Evolutionary conservation across 208 protist genomes (phyloP).

Genomic region (Crithidia sp.): DNA sequence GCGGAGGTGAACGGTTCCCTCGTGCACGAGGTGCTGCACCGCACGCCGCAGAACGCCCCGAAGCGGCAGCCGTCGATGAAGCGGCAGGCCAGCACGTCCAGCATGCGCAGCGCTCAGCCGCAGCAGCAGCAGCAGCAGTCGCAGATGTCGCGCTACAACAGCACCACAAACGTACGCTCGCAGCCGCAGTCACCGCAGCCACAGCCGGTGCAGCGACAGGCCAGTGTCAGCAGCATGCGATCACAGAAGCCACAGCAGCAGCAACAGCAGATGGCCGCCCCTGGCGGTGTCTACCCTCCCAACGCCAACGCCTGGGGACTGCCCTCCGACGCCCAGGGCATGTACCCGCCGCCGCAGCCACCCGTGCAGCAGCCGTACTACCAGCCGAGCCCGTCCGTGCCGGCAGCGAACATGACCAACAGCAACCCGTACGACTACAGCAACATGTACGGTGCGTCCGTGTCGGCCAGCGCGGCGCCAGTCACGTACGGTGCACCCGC

Average conservation of each 20-base stretch:
- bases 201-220: neutral
- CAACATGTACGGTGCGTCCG: neutral
- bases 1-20: slow-evolving; percentile 23
- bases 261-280: neutral
- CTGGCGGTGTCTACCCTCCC: neutral
- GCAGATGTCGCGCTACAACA: slow-evolving; percentile 3
- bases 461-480: neutral
- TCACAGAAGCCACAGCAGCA: slow-evolving; percentile 8
- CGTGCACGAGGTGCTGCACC: slow-evolving; percentile 5
- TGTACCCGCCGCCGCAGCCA: slow-evolving; percentile 8
- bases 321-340: neutral
- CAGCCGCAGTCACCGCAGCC: slow-evolving; percentile 1
- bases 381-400: neutral
- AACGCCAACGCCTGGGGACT: neutral
- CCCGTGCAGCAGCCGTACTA: neutral
- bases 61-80: slow-evolving; percentile 5
- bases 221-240: slow-evolving; percentile 4
- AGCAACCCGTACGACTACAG: slow-evolving; percentile 5
- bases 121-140: slow-evolving; percentile 3
- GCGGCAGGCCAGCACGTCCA: slow-evolving; percentile 3
- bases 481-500: neutral
- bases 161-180: neutral
- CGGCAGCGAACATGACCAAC: neutral
- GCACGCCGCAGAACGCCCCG: neutral
- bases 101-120: neutral